Percentiles rank a stretch among this genome's conserved stretches.
Conservation (phyloP, 2,329 filamentous ascomycete genomes). For the Fusarium armeniacum region DNA sequence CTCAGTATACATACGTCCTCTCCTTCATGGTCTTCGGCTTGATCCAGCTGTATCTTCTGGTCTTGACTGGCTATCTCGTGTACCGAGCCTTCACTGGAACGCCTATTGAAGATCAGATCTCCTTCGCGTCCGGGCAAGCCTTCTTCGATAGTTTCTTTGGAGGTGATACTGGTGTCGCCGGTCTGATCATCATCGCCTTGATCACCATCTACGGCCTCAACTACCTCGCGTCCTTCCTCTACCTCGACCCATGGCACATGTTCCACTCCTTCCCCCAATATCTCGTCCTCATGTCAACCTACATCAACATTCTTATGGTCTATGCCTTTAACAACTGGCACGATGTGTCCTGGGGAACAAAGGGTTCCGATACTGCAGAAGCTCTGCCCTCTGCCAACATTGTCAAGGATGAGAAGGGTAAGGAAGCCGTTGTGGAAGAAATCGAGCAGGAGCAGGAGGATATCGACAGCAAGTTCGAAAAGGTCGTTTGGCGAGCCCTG, state of each 20-base stretch:
- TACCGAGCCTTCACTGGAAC: constrained; percentile 42
- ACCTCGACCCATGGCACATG: constrained; percentile 50
- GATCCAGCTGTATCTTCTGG: constrained; percentile 44
- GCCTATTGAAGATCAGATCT: constrained; percentile 44
- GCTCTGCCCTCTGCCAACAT: constrained; percentile 43
- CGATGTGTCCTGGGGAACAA: constrained; percentile 47
- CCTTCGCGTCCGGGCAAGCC: constrained; percentile 36
- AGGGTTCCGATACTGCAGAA: constrained; percentile 44
- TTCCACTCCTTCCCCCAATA: constrained; percentile 49
- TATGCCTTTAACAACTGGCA: constrained; percentile 50
- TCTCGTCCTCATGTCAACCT: constrained; percentile 47
- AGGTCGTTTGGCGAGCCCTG: constrained; percentile 46
- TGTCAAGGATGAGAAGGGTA: constrained; percentile 41
- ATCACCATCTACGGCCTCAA: constrained; percentile 48
- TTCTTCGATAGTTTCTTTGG: constrained; percentile 47
- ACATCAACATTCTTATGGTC: constrained; percentile 49
- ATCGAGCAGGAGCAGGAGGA: constrained; percentile 46
- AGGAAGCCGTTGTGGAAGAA: constrained; percentile 44
- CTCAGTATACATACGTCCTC: constrained; percentile 46
- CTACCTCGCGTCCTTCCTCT: constrained; percentile 45
- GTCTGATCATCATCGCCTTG: constrained; percentile 45
- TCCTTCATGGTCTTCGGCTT: constrained; percentile 47
- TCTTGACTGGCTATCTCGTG: constrained; percentile 45
- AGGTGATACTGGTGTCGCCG: constrained; percentile 39
- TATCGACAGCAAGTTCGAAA: constrained; percentile 47